A percentile compares a stretch with the other conserved stretches of the same genome.
These are phyloP conservation scores for Epichloe elymi DNA, from an alignment of 2,329 filamentous ascomycete genomes.

Conservation along the genomic window DNA sequence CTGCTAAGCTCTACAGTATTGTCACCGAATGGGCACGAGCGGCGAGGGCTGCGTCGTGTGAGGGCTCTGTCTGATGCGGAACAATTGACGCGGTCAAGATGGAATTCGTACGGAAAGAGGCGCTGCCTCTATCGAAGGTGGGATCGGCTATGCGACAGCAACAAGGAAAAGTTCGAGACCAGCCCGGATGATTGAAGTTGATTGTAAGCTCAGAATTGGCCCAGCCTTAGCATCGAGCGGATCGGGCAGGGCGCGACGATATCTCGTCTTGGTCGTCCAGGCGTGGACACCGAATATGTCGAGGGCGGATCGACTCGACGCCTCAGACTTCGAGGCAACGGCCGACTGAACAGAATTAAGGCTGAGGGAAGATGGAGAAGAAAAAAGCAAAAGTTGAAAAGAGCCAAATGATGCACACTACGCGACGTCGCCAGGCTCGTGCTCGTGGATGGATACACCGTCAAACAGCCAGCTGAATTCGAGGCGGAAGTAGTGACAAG, in stretches of 20 bases:
- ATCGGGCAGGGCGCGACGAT: conserved; percentile 18
- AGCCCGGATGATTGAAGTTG: conserved; percentile 27
- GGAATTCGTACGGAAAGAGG: conserved; percentile 14
- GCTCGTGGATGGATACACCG: conserved; percentile 3
- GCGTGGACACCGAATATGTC: conserved; percentile 13
- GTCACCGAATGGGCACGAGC: not conserved
- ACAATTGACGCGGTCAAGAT: not conserved
- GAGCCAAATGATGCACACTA: conserved; percentile 11
- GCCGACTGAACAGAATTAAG: conserved; percentile 1
- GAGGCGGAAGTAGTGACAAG: conserved; percentile 5
- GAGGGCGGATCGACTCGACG: conserved; percentile 14
- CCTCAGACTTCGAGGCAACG: not conserved
- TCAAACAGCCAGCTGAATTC: conserved; percentile 12
- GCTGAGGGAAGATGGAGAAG: not conserved
- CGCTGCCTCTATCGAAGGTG: conserved; percentile 17
- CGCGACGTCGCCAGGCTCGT: conserved; percentile 11
- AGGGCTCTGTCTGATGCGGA: not conserved
- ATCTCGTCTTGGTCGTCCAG: conserved; percentile 25
- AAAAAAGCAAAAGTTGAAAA: conserved; percentile 7
- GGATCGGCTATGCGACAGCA: conserved; percentile 9
- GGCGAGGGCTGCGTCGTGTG: not conserved
- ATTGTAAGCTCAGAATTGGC: conserved; percentile 18
- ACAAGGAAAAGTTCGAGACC: conserved; percentile 30
- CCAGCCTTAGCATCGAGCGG: conserved; percentile 34
- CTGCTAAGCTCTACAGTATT: not conserved